Base-by-base conservation (phyloP, 1,284 basidiomycete species). In the Apiotrichum veenhuisii region DNA sequence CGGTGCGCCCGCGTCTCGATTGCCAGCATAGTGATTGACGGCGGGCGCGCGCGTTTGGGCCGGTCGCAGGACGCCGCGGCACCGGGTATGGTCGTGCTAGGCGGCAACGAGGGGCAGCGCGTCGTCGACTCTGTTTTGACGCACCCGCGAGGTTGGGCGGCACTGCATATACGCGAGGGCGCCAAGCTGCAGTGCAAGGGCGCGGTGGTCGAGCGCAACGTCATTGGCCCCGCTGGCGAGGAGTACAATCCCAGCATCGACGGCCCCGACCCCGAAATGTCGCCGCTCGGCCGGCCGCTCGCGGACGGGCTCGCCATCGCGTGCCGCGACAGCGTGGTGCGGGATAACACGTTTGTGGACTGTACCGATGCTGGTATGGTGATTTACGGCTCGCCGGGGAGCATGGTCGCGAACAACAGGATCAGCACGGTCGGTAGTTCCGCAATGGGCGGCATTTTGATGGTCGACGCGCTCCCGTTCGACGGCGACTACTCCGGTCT, bases 341-440 rank as follows among this genome's bases (percentile, higher is more conserved):
- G 66, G 18, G 67, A 75, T 42, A 78, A 78, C 57, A 67, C 59
- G 4, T 72, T 78, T 46, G 61, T 67, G 54, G 77, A 78, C 61
- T 75, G 73, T 33, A 77, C 77, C 0, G 73, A 75, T 48, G 71
- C 76, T 1, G 69, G 73, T 3, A 70, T 78, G 41, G 76, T 79
- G 30, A 64, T 81, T 26, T 80, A 78, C 57, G 77, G 79, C 46
- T 77, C 79, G 0, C 77, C 77, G 1, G 78, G 77, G 1, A 75
- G 77, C 2, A 54, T 66, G 20, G 67, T 80, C 48, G 61, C 70
- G 14, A 63, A 68, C 52, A 80, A 80, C 64, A 70, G 57, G 11
- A 73, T 78, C 56, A 55, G 62, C n/a, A 63, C 77, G 7, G 56
- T 63, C n/a, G 57, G 57, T 0, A 49, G 61, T 12, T 70, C 70